Conservation (phyloP, 1,139 yeast genomes). For the Kodamaea arcana region DNA sequence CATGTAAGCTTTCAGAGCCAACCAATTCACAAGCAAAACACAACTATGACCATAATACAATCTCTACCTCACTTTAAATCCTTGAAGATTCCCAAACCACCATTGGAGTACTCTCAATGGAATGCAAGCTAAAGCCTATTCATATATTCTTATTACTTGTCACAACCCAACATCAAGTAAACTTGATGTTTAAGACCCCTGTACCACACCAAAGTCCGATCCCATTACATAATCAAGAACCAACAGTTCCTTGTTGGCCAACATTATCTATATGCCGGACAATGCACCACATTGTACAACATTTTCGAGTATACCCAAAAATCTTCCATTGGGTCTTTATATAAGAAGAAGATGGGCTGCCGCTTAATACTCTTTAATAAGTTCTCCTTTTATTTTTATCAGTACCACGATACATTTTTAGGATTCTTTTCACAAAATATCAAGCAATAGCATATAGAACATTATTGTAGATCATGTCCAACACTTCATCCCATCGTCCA, state of each 20-base stretch:
- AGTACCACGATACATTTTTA: constrained; percentile 6
- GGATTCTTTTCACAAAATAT: background rate
- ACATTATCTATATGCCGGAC: constrained; percentile 5
- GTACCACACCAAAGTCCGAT: background rate
- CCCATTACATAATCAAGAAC: constrained; percentile 1
- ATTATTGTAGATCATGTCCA: constrained; percentile 9
- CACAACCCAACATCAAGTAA: too few species aligned
- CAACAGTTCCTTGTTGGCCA: constrained; percentile 6
- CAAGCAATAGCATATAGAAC: background rate
- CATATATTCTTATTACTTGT: too few species aligned
- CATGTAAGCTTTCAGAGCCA: too few species aligned
- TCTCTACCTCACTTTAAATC: too few species aligned
- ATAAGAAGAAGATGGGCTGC: background rate
- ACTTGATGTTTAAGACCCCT: too few species aligned
- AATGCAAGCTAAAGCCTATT: too few species aligned
- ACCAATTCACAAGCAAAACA: too few species aligned
- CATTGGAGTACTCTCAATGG: too few species aligned
- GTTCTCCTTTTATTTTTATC: constrained; percentile 4
- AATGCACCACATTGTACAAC: background rate
- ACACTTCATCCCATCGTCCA: constrained; percentile 47
- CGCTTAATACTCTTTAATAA: too few species aligned
- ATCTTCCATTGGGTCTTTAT: background rate
- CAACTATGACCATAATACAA: too few species aligned
- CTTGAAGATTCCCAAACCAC: too few species aligned
- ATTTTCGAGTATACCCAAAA: constrained; percentile 1